Evolutionary conservation across 768 basidiomycete species (phyloP), one percentile per base, ranked within the genome.

Genomic region (Pleurotus sapidus): DNA sequence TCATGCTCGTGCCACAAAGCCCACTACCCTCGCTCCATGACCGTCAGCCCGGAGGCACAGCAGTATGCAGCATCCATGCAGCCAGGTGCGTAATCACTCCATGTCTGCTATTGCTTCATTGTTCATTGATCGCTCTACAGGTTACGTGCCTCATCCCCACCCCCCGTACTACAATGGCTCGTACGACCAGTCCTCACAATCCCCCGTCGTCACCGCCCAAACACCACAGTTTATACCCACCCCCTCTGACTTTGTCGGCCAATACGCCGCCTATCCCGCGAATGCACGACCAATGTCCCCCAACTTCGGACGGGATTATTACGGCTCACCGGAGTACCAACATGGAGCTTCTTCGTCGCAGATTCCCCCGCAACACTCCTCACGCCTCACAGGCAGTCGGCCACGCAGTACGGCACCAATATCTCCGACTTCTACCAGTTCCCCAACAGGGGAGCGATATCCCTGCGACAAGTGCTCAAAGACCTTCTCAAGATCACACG

Each of bases 401-500:
- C 57, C 68, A 57, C 75, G 77, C 61, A 77, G 68, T 62, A 75
- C 76, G 58, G 56, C 64, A 45, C 67, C 61, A 57, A 63, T 69
- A 37, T 74, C 77, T 23, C 72, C 75, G 38, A 68, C 69, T 38
- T 68, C 73, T 17, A 64, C 70, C 38, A 66, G 74, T 45, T 76
- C 75, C 57, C 71, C 79, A 54, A 71, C 77, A 47, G 80, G 79
- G 49, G 88, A 90, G 65, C 83, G 88, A 39, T 89, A 80, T 73
- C 76, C 79, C 56, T 92, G 90, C 72, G 83, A 87, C 57, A 80
- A 82, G 61, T 92, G 90, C 68, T 84, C 85, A 53, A 87, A 88
- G 70, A 87, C 88, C 23, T 92, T 92, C 69, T 89, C 88, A 34
- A 83, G 90, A 60, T 79, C 86, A 57, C 89, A 91, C 70, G 90